Evolutionary conservation across 2,329 filamentous ascomycete species (phyloP), one percentile per base, ranked within the genome.

Genomic region (Aspergillus udagawae): DNA sequence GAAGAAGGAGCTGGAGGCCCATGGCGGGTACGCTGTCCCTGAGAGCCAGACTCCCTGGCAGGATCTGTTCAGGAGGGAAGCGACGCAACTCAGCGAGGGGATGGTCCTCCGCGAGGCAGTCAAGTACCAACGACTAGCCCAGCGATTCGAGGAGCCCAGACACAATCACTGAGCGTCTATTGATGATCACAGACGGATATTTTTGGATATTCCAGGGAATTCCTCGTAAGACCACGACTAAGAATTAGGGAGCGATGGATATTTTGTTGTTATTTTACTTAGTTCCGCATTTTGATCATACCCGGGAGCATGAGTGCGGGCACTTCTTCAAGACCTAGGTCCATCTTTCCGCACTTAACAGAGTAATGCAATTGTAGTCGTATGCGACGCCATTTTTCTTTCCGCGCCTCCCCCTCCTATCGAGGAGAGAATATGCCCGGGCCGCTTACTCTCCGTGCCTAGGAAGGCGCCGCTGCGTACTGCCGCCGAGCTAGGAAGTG

Each of bases 1-100:
- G 28, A 69, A 76, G 29, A 63, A 70, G 28, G 70, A 72, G 42
- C 63, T 80, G 5, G 70, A 76, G 14, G 66, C 65, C 0, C 63
- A 66, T 10, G 75, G 75, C 3, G 75, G 77, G 1, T 78, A 78
- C 55, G 58, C 60, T 17, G 62, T 65, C 0, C 73, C 76, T 1
- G 71, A 75, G 52, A 79, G 75, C 60, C 76, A 79, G 56, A 82
- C 79, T 3, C 78, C 79, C 1, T 82, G 79, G 80, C 79, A 82
- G 62, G 79, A 81, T 51, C 71, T 82, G 17, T 80, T 80, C 67
- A 69, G 79, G 3, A 72, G 74, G 20, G 79, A 81, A 62, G 75
- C 75, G 0, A 75, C 73, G 20, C 75, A 79, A 49, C 63, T 81
- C 54, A 77, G 69, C 29, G 75, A 78, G 48, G 79, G 79, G 1